phyloP scores from a whole-genome alignment of 805 yeast species.

The Peterozyma xylosa region DNA sequence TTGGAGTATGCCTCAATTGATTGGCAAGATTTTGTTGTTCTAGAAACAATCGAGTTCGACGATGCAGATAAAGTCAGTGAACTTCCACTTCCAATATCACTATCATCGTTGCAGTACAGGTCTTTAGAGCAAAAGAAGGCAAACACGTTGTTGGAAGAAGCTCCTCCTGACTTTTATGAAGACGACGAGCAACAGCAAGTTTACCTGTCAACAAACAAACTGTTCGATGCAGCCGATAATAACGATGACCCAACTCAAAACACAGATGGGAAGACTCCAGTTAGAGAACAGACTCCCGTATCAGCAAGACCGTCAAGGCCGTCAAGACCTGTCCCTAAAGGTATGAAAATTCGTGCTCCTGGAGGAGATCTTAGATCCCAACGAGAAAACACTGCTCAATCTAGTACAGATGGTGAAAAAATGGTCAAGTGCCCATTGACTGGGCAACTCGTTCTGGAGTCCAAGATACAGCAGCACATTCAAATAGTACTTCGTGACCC shows the following conservation, averaged over 20 bases:
- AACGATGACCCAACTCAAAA: conserved; percentile 1
- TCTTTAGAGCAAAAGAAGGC: conserved; percentile 46
- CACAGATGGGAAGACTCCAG: neutral
- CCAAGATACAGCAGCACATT: conserved; percentile 64
- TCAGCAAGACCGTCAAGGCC: conserved; percentile 1
- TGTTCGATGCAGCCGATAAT: neutral
- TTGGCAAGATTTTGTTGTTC: conserved; percentile 79
- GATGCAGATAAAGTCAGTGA: conserved; percentile 53
- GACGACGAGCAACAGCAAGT: conserved; percentile 1
- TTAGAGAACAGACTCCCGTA: neutral
- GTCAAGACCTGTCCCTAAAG: conserved; percentile 23
- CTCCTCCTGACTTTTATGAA: conserved; percentile 29
- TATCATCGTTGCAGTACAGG: conserved; percentile 54
- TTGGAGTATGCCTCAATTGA: conserved; percentile 67
- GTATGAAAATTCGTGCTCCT: conserved; percentile 61
- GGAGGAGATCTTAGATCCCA: conserved; percentile 50
- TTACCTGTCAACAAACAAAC: neutral
- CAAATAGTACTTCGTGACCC: conserved; percentile 71
- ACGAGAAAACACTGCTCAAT: neutral
- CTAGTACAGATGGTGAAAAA: conserved; percentile 15
- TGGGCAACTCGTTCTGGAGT: conserved; percentile 60
- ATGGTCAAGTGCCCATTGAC: conserved; percentile 75
- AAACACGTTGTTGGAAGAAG: conserved; percentile 29
- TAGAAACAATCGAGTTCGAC: conserved; percentile 61
- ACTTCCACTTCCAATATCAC: conserved; percentile 44